Evolutionary conservation across 768 basidiomycete species (phyloP).

Genomic region (Hygrophorus russula): DNA sequence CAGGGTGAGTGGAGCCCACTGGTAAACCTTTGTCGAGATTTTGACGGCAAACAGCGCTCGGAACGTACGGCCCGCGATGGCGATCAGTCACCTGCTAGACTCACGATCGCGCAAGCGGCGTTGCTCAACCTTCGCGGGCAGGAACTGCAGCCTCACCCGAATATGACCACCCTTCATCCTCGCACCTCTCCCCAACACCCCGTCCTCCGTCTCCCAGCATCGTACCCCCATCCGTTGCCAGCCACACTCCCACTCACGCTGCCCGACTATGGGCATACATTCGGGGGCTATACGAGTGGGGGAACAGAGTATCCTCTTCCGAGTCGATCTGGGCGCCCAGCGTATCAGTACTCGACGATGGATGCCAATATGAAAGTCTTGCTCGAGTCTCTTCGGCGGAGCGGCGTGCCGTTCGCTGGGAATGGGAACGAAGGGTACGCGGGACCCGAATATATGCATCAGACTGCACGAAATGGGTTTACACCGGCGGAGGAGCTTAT

Average conservation of each 20-base stretch:
- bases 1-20: slow-evolving; percentile 36
- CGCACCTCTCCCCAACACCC: background rate
- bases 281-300: no score
- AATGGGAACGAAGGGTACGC: background rate
- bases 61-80: slow-evolving; percentile 53
- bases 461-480: slow-evolving; percentile 34
- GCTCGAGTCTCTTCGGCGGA: slow-evolving; percentile 20
- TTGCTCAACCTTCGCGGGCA: slow-evolving; percentile 67
- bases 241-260: background rate
- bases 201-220: background rate
- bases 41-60: slow-evolving; percentile 30
- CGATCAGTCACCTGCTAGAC: slow-evolving; percentile 48
- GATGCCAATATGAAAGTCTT: slow-evolving; percentile 28
- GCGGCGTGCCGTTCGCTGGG: background rate
- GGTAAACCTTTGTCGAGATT: background rate
- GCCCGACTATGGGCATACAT: no score
- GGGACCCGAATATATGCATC: background rate
- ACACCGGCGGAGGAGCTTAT: slow-evolving; percentile 62
- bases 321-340: background rate
- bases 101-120: slow-evolving; percentile 73
- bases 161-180: background rate
- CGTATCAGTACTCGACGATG: slow-evolving; percentile 8
- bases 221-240: no score
- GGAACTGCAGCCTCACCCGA: slow-evolving; percentile 26
- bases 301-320: background rate